These are phyloP conservation scores for Fusarium floridanum DNA, from an alignment of 2,329 filamentous ascomycete species.

Conservation along the genomic window DNA sequence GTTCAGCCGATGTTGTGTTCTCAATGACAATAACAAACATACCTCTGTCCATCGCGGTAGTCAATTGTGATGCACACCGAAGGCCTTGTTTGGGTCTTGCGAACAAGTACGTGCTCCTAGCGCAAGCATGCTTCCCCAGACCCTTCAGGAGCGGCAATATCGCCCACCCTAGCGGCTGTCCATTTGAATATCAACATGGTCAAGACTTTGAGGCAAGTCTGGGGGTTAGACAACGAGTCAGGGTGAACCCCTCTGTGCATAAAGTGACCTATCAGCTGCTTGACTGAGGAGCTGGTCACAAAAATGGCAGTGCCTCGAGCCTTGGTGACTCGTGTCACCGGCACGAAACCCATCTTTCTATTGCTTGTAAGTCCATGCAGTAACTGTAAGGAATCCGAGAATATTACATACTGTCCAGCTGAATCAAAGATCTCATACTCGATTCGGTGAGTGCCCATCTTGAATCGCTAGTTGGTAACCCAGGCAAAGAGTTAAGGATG, in stretches of 20 bases:
- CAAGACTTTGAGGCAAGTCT: not conserved
- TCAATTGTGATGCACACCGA: not conserved
- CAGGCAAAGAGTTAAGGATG: not conserved
- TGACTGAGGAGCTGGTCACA: not conserved
- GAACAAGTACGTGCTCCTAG: not conserved
- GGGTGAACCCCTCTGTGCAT: not conserved
- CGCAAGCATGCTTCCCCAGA: not conserved
- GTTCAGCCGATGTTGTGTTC: not conserved
- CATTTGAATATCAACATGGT: not conserved
- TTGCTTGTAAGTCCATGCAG: not conserved
- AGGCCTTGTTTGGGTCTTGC: not conserved
- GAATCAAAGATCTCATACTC: not conserved
- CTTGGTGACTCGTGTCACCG: not conserved
- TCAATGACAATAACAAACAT: not conserved
- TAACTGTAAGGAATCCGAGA: not conserved
- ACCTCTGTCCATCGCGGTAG: not conserved
- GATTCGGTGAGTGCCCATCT: not conserved
- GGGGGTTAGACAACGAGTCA: not conserved
- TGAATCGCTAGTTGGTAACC: not conserved
- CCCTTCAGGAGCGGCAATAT: not conserved
- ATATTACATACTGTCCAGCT: not conserved
- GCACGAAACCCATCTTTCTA: not conserved
- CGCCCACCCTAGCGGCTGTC: not conserved
- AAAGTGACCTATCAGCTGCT: not conserved
- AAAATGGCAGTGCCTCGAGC: not conserved